These are phyloP conservation scores for Tubosaeta sp. DNA, from an alignment of 768 basidiomycete species.

Conservation along the genomic window DNA sequence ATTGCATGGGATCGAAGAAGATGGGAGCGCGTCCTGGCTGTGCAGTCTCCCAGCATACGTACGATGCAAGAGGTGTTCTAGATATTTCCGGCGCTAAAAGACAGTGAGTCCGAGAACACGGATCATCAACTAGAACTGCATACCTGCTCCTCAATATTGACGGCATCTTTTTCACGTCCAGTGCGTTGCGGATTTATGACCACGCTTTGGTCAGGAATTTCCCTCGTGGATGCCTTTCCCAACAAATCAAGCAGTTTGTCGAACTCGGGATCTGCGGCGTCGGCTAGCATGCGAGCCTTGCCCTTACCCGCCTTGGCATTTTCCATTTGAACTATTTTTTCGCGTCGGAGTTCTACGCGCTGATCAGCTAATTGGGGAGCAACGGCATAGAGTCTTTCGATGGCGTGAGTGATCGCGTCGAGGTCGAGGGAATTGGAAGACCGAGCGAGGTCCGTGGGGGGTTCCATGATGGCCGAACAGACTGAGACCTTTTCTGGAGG, in stretches of 20 bases:
- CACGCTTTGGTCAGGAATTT: conserved; percentile 66
- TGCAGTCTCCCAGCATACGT: conserved; percentile 71
- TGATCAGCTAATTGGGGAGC: conserved; percentile 90
- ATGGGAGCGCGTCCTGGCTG: conserved; percentile 67
- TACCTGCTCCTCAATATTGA: conserved; percentile 64
- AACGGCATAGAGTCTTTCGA: conserved; percentile 81
- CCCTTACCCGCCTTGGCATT: conserved; percentile 53
- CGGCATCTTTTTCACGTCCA: conserved; percentile 47
- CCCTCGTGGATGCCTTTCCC: conserved; percentile 65
- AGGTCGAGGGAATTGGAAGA: conserved; percentile 63
- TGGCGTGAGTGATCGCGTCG: conserved; percentile 80
- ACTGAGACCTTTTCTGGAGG: conserved; percentile 19
- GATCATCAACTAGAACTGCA: conserved; percentile 7
- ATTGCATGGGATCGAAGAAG: conserved; percentile 12
- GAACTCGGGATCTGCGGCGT: conserved; percentile 42
- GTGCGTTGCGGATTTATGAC: conserved; percentile 59
- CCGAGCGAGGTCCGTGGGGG: neutral
- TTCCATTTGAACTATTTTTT: conserved; percentile 71
- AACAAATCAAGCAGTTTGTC: conserved; percentile 70
- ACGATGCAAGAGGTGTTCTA: conserved; percentile 67
- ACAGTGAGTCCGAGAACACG: conserved; percentile 1
- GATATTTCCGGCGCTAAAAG: conserved; percentile 65
- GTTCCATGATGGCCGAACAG: neutral
- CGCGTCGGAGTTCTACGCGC: conserved; percentile 79
- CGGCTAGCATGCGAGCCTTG: conserved; percentile 41